Evolutionary conservation across 129 eudicot genomes (phyloP).

Genomic region (Apium graveolens): DNA sequence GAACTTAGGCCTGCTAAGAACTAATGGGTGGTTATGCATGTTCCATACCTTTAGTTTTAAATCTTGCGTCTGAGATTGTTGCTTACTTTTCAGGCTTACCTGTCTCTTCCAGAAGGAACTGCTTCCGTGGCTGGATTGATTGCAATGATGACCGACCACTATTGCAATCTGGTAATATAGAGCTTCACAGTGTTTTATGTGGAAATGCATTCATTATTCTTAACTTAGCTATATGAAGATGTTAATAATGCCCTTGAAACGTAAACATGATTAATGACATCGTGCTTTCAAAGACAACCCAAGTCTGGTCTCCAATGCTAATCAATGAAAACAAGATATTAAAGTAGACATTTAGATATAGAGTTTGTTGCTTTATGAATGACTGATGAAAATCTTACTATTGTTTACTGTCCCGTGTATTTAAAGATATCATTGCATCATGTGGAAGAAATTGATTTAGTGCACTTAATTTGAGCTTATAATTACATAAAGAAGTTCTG

Average conservation of each 20-base stretch:
- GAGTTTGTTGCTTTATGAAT: neutral
- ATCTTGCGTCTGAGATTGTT: neutral
- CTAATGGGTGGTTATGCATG: neutral
- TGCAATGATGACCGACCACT: conserved; percentile 64
- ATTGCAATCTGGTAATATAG: conserved; percentile 19
- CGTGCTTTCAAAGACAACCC: neutral
- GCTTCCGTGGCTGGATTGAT: conserved; percentile 61
- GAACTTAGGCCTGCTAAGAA: neutral
- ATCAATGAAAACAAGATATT: neutral
- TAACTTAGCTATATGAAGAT: neutral
- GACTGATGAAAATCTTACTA: neutral
- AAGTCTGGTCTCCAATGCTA: neutral
- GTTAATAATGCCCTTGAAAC: neutral
- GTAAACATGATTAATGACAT: neutral
- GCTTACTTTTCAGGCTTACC: conserved; percentile 41
- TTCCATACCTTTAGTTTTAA: neutral
- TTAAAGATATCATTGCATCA: neutral
- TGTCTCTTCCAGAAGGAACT: conserved; percentile 64
- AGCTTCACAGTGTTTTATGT: neutral
- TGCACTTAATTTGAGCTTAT: neutral
- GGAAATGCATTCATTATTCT: neutral
- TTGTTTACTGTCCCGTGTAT: neutral
- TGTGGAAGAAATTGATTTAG: neutral
- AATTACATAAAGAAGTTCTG: neutral
- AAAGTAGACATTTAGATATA: neutral